A percentile compares a stretch with the other conserved stretches of the same genome.
phyloP scores from a whole-genome alignment of 208 protist genomes.

The Trypanosoma mega region DNA sequence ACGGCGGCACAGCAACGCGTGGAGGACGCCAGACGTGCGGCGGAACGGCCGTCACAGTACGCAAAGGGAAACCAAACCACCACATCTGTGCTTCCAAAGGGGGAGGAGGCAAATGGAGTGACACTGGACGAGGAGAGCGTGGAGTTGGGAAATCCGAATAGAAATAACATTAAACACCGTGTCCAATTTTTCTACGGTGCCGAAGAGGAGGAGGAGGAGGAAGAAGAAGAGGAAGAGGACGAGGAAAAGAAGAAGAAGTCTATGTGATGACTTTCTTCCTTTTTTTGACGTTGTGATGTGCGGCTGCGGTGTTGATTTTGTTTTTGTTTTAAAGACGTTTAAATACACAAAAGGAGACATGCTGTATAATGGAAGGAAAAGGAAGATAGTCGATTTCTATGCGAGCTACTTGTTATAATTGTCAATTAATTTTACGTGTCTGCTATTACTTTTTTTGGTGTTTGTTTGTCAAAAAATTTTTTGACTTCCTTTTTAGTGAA shows the following conservation, averaged over 20 bases:
- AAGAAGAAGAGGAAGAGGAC: constrained; percentile 54
- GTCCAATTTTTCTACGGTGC: constrained; percentile 71
- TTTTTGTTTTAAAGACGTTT: too few species aligned
- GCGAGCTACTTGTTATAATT: too few species aligned
- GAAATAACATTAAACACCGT: constrained; percentile 71
- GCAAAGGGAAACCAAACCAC: constrained; percentile 45
- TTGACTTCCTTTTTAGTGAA: too few species aligned
- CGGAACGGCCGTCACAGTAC: constrained; percentile 57
- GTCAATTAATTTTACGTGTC: too few species aligned
- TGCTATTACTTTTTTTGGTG: too few species aligned
- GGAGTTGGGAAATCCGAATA: constrained; percentile 58
- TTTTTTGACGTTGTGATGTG: not conserved
- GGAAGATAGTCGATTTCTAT: too few species aligned
- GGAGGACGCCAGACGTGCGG: constrained; percentile 30
- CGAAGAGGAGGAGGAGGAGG: constrained; percentile 41
- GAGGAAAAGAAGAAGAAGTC: constrained; percentile 25
- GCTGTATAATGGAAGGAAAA: too few species aligned
- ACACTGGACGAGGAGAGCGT: constrained; percentile 12
- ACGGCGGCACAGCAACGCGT: constrained; percentile 38
- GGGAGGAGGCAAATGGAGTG: constrained; percentile 11
- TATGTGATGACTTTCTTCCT: not conserved
- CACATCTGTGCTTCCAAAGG: constrained; percentile 43
- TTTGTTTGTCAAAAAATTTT: too few species aligned
- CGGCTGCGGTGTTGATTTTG: too few species aligned
- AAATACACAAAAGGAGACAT: too few species aligned